A percentile compares a stretch with the other conserved stretches of the same genome.
phyloP scores from a whole-genome alignment of 345 rosid species.

The Salix udensis region DNA sequence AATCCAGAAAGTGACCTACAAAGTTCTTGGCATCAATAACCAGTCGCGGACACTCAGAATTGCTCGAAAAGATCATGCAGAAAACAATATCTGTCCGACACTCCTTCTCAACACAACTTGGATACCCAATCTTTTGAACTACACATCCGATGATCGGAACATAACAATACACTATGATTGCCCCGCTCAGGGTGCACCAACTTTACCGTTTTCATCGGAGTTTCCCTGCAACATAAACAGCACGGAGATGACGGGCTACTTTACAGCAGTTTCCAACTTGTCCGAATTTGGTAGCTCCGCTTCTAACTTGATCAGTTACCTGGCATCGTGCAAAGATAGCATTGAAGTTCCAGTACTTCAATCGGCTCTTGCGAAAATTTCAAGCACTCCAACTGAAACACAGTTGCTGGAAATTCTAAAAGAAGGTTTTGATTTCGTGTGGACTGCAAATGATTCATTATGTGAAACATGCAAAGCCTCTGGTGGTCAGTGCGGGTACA shows the following conservation, averaged over 20 bases:
- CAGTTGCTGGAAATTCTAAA: slow-evolving; percentile 9
- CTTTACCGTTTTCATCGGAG: too few species aligned
- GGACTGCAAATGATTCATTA: slow-evolving; percentile 7
- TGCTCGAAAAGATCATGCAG: slow-evolving; percentile 21
- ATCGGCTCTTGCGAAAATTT: background rate
- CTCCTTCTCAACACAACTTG: background rate
- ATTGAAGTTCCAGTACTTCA: slow-evolving; percentile 15
- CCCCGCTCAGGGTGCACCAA: background rate
- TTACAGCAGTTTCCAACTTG: background rate
- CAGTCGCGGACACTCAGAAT: slow-evolving; percentile 2
- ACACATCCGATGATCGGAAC: background rate
- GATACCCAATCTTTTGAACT: background rate
- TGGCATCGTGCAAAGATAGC: background rate
- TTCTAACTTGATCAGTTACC: rapidly evolving
- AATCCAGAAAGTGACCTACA: slow-evolving; percentile 17
- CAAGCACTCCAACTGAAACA: rapidly evolving
- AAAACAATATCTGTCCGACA: slow-evolving; percentile 17
- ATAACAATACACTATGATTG: slow-evolving; percentile 29
- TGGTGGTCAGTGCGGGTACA: slow-evolving; percentile 37
- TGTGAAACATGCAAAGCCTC: slow-evolving; percentile 7
- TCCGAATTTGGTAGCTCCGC: background rate
- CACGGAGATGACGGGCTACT: background rate
- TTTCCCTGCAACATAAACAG: too few species aligned
- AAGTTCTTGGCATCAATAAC: slow-evolving; percentile 8
- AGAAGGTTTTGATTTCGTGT: slow-evolving; percentile 25